Evolutionary conservation across 352 stramenopile genomes (phyloP).

Genomic region (Phytophthora niederhauseri): DNA sequence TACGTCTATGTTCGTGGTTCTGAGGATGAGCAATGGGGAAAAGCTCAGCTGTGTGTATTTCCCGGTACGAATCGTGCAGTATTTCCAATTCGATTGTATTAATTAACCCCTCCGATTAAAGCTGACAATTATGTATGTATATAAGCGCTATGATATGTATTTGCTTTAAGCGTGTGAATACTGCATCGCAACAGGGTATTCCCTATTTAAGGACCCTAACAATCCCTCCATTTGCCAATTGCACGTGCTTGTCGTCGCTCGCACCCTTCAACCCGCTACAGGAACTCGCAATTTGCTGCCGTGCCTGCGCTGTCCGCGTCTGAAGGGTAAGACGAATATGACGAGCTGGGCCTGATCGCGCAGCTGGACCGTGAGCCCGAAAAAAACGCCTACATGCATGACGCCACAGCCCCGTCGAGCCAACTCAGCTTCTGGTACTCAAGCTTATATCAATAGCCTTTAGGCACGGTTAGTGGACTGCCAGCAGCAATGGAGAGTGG

Average conservation of each 20-base stretch:
- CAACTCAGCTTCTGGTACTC: neutral
- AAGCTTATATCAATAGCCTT: neutral
- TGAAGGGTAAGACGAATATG: neutral
- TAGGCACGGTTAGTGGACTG: neutral
- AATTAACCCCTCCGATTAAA: neutral
- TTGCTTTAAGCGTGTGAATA: neutral
- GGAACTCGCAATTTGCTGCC: too few relatives aligned
- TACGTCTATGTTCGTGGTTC: neutral
- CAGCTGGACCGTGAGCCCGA: neutral
- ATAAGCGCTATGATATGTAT: neutral
- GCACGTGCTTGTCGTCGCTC: too few relatives aligned
- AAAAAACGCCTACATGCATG: neutral
- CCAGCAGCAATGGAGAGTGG: neutral
- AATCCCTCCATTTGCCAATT: too few relatives aligned
- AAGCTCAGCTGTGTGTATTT: neutral
- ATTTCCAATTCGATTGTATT: neutral
- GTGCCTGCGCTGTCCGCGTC: too few relatives aligned
- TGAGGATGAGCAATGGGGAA: neutral
- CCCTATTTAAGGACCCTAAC: neutral
- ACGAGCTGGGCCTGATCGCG: neutral
- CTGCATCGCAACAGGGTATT: too few relatives aligned
- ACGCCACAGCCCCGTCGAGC: neutral
- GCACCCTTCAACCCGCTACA: too few relatives aligned
- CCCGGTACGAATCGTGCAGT: neutral
- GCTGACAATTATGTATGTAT: neutral